These are phyloP conservation scores for Blastomyces silverae DNA, from an alignment of 2,329 filamentous ascomycete genomes.

Conservation along the genomic window DNA sequence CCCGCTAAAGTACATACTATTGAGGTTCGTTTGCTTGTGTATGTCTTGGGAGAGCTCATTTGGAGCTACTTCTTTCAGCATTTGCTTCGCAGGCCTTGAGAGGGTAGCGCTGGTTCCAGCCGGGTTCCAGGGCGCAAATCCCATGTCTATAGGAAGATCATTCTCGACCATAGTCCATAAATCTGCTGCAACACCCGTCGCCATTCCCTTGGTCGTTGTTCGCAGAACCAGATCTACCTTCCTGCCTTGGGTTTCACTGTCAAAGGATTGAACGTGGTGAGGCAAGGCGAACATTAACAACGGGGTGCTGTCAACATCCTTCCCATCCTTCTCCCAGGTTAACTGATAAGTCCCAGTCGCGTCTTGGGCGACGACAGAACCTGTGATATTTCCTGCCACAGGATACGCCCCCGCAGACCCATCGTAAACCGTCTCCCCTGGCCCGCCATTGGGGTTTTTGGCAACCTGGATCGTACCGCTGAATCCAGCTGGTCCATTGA, in stretches of 20 bases:
- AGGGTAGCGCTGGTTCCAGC: conserved; percentile 36
- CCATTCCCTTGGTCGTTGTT: conserved; percentile 78
- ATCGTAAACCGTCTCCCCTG: conserved; percentile 65
- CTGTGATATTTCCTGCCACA: conserved; percentile 56
- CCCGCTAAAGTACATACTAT: conserved; percentile 91
- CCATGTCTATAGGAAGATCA: conserved; percentile 64
- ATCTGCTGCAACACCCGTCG: conserved; percentile 63
- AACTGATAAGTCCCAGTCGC: conserved; percentile 65
- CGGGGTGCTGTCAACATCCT: conserved; percentile 46
- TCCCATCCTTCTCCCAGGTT: conserved; percentile 64
- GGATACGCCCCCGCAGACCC: conserved; percentile 69
- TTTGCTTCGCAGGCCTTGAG: conserved; percentile 47
- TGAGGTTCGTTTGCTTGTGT: conserved; percentile 60
- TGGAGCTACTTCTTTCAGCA: conserved; percentile 57
- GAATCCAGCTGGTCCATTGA: conserved; percentile 62
- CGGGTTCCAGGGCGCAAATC: conserved; percentile 71
- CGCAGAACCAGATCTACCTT: conserved; percentile 55
- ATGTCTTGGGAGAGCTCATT: conserved; percentile 73
- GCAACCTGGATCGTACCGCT: conserved; percentile 74
- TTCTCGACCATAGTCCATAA: conserved; percentile 72
- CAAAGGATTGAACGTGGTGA: conserved; percentile 75
- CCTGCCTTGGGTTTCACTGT: conserved; percentile 47
- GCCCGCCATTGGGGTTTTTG: conserved; percentile 58
- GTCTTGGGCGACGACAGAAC: conserved; percentile 49
- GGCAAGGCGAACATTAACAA: conserved; percentile 83